Evolutionary conservation across 805 yeast species (phyloP), one percentile per base, ranked within the genome.

Genomic region (Pichia cabralensis): DNA sequence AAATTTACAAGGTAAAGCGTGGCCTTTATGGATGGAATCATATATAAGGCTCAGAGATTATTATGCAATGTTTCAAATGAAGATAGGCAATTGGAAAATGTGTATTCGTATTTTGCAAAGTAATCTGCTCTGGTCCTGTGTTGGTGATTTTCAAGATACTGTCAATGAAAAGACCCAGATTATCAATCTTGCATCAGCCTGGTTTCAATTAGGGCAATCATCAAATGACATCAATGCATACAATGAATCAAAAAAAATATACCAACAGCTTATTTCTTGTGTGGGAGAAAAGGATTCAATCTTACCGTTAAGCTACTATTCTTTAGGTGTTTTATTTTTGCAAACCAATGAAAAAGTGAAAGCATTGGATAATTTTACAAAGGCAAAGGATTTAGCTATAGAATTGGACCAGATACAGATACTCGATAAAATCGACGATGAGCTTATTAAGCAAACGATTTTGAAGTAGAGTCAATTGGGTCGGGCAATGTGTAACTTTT

Each of bases 11-110:
- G 33, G 28, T 27, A 36, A 30, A 64, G 26, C 74, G 2, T 80
- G 83, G 82, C 76, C 71, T 35, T 80, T 79, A 3, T 86, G 82
- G 52, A 63, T 76, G 24, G 83, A 80, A 38, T 95, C 85, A 47
- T 69, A 80, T 42, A 77, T 86, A 53, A 74, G 76, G 36, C 79
- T 84, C 2, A 66, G 89, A 55, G 95, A 86, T 46, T 49, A 83
- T 37, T 71, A 77, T 44, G 75, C 82, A 3, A 85, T 92, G 3
- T 61, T 76, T 26, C 78, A 81, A 41, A 56, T 84, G 36, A 67
- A 80, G 1, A 64, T 74, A 10, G 47, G 40, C 3, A 37, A 43
- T 9, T 32, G 43, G 9, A 47, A 46, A 1, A 14, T 44, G 7
- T 26, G 52, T 11, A 45, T 55, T 19, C 38, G 43, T n/a, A 31